Evolutionary conservation across 495 filamentous ascomycete species (phyloP), one percentile per base, ranked within the genome.

Genomic region (Aspergillus carlsbadensis): DNA sequence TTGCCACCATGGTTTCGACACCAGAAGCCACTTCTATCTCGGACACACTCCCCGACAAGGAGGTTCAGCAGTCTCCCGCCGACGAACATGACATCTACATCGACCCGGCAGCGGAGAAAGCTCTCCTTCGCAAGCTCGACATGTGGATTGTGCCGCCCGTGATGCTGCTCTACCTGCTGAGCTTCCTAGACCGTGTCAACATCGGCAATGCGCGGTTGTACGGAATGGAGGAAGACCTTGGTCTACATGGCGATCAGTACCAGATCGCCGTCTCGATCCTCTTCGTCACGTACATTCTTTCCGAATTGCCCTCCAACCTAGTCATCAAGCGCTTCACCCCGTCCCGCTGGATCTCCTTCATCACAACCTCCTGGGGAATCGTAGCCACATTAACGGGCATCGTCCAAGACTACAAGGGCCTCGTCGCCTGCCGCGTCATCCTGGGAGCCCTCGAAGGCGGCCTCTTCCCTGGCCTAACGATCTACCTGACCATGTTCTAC

Each of bases 401-500:
- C 15, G 36, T 42, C 1, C 11, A 57, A n/a, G 15, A n/a, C 17
- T 57, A 50, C 13, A 10, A 21, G 11, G 21, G 45, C 7, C 14
- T 57, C 2, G n/a, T 57, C 2, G 54, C 54, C 15, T 57, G 47
- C 65, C 72, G 8, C 71, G 37, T 57, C 75, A 14, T 90, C 41
- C 72, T 89, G 0, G 87, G 87, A 3, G 74, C 71, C 1, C 79
- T 83, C 34, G 87, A 89, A 66, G 85, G 84, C 0, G 85, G 85
- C 3, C 76, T 92, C 7, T 90, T 92, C 61, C 90, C 90, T 0
- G 81, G 81, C 24, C 70, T 82, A 15, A 76, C 78, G 34, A 64
- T 82, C 37, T 82, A 84, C 48, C 50, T 81, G 21, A 78, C 76
- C 1, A 71, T 77, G 64, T 76, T 80, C 13, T 81, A 83, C 61